A percentile compares a stretch with the other conserved stretches of the same genome.
phyloP scores from a whole-genome alignment of 805 yeast genomes.

The Wickerhamiella allomyrinae region DNA sequence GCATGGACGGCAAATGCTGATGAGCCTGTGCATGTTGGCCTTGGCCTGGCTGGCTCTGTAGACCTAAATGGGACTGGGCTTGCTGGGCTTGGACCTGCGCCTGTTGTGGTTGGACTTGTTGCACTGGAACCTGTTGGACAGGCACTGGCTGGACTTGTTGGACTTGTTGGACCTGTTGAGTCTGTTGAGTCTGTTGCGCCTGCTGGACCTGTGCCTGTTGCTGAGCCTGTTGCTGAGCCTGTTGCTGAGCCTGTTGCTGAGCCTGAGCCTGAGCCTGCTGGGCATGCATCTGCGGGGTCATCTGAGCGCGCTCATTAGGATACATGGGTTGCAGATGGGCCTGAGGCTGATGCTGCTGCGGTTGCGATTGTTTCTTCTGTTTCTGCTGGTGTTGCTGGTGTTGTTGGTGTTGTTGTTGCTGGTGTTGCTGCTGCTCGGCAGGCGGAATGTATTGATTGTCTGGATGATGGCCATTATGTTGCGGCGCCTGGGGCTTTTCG shows the following conservation, averaged over 20 bases:
- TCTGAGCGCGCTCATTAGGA: constrained; percentile 3
- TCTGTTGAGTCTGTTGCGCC: constrained; percentile 1
- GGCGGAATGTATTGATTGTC: constrained; percentile 2
- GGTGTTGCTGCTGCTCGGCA: constrained; percentile 5
- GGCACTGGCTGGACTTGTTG: constrained; percentile 1
- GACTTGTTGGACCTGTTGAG: constrained; percentile 1
- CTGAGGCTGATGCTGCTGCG: constrained; percentile 5
- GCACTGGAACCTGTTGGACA: background rate
- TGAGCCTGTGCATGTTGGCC: too few relatives aligned
- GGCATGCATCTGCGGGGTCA: constrained; percentile 6
- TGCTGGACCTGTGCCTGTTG: constrained; percentile 1
- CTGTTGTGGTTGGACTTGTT: constrained; percentile 6
- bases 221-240: background rate
- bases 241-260: constrained; percentile 11
- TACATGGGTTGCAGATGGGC: constrained; percentile 1
- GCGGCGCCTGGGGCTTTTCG: constrained; percentile 6
- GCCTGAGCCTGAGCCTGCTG: constrained; percentile 6
- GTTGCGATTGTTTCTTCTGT: constrained; percentile 6
- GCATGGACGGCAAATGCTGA: too few relatives aligned
- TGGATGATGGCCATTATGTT: background rate
- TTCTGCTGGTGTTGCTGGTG: constrained; percentile 12
- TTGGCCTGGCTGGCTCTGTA: too few relatives aligned
- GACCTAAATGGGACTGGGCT: too few relatives aligned
- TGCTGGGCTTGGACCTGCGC: constrained; percentile 1
- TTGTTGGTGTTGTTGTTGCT: constrained; percentile 5